Base-by-base conservation (phyloP, 805 yeast genomes). In the Lipomyces sp. region DNA sequence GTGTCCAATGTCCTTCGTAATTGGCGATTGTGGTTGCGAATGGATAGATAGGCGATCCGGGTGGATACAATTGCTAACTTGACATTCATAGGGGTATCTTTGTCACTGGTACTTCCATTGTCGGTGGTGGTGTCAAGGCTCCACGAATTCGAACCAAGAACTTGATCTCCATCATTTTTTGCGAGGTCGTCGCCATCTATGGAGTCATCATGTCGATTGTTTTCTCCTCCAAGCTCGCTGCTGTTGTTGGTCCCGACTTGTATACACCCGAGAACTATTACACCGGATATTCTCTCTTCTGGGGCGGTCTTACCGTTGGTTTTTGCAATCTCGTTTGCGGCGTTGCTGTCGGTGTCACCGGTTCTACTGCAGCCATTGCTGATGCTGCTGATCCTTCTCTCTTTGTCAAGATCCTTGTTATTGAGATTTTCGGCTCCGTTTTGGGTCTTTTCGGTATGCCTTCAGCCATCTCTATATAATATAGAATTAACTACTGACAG, bases 301-400 rank as follows among this genome's bases (percentile, higher is more conserved):
- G 99, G 99, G 99, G 98, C 33, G 99, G 99, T 35, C 76, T 93
- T 60, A 95, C 99, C 4, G 99, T 95, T 59, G 99, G 99, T 51
- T 77, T 90, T 39, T 87, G 96, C 74, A 95, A 95, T 79, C 85
- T 95, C 77, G 89, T 95, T 66, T 95, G 99, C 84, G 99, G 99
- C 81, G 83, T 95, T 64, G 94, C 97, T 2, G 99, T 95, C 59
- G 99, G 99, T 70, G 84, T 95, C 69, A 95, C 99, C 15, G 99
- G 99, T 59, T 88, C 98, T 33, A 95, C 98, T n/a, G 99, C 98
- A 45, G 99, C 99, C 53, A 86, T 95, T 69, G 87, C 96, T 55
- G 99, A 95, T 80, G 99, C 99, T 37, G 98, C 99, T 10, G 98
- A 95, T 81, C 87, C 97, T 32, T 85, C 97, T 3, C 82, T 95